phyloP scores from a whole-genome alignment of 2,329 filamentous ascomycete genomes.

The Hypoxylon rubiginosum region DNA sequence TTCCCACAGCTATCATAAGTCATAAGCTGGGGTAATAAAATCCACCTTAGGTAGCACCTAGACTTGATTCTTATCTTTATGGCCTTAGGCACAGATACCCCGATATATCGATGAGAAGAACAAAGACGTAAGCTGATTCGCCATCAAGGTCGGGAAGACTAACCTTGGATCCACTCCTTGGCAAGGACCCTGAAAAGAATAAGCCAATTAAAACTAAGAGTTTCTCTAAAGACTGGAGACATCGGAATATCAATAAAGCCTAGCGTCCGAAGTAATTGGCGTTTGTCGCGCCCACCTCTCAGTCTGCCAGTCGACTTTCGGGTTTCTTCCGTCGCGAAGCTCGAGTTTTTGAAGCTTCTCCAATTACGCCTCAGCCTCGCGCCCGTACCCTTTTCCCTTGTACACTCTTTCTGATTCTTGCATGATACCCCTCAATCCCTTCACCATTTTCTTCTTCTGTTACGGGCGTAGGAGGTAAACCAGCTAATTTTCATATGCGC shows the following conservation, averaged over 20 bases:
- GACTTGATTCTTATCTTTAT: too few species aligned
- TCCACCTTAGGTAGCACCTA: not conserved
- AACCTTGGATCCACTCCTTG: too few species aligned
- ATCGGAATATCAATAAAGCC: slow-evolving; percentile 46
- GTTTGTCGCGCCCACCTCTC: slow-evolving; percentile 43
- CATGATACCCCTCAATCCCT: slow-evolving; percentile 45
- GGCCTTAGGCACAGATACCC: too few species aligned
- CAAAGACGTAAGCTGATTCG: too few species aligned
- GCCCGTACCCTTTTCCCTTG: slow-evolving; percentile 23
- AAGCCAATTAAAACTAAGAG: slow-evolving; percentile 39
- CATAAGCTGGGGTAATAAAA: not conserved
- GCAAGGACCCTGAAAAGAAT: not conserved
- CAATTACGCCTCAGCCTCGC: slow-evolving; percentile 21
- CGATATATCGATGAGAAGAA: too few species aligned
- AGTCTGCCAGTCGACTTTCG: slow-evolving; percentile 1
- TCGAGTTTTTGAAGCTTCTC: slow-evolving; percentile 41
- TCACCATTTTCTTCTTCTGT: slow-evolving; percentile 26
- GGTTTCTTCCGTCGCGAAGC: slow-evolving; percentile 33
- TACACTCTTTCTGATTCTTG: slow-evolving; percentile 39
- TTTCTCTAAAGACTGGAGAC: not conserved
- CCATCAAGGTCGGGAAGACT: too few species aligned
- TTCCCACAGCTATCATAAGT: not conserved
- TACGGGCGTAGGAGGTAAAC: slow-evolving; percentile 5
- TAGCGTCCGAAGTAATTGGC: slow-evolving; percentile 49
- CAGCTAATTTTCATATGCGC: not conserved